phyloP scores from a whole-genome alignment of 1,284 basidiomycete genomes.

The Earliella scabrosa region DNA sequence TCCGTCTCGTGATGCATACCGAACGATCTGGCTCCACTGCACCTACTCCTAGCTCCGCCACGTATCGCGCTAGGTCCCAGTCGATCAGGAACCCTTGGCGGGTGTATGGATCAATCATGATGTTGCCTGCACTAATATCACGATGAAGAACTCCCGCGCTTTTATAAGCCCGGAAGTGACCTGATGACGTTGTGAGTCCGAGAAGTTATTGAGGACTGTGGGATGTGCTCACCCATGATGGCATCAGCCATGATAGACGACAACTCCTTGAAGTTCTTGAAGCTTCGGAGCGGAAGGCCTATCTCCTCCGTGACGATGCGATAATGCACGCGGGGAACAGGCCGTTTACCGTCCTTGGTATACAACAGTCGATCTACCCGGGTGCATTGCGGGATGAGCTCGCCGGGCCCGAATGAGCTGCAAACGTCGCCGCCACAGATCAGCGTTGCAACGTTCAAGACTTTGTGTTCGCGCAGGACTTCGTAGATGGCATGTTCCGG shows the following conservation, averaged over 20 bases:
- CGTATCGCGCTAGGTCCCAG: constrained; percentile 21
- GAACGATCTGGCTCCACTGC: neutral
- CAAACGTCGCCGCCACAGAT: constrained; percentile 12
- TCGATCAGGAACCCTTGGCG: constrained; percentile 10
- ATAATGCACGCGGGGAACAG: constrained; percentile 1
- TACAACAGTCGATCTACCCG: too few relatives aligned
- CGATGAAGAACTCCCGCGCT: constrained; percentile 22
- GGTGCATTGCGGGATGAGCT: too few relatives aligned
- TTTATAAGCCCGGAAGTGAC: constrained; percentile 14
- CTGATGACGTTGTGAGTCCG: constrained; percentile 6
- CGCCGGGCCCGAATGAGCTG: too few relatives aligned
- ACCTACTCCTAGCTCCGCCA: neutral
- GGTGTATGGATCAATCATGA: constrained; percentile 7
- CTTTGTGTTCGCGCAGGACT: neutral
- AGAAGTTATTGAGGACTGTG: too few relatives aligned
- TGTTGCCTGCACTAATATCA: constrained; percentile 22
- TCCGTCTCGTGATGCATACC: too few relatives aligned
- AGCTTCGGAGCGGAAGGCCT: neutral
- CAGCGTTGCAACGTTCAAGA: neutral
- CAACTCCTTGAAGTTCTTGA: neutral
- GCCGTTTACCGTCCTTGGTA: neutral
- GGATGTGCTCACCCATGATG: too few relatives aligned
- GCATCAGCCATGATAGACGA: neutral
- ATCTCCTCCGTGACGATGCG: constrained; percentile 1
- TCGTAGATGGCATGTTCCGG: constrained; percentile 8